Percentiles rank a stretch among this genome's conserved stretches.
Evolutionary conservation across 1,139 yeast species (phyloP).

Genomic region (Magnusiomyces tetraspermus): DNA sequence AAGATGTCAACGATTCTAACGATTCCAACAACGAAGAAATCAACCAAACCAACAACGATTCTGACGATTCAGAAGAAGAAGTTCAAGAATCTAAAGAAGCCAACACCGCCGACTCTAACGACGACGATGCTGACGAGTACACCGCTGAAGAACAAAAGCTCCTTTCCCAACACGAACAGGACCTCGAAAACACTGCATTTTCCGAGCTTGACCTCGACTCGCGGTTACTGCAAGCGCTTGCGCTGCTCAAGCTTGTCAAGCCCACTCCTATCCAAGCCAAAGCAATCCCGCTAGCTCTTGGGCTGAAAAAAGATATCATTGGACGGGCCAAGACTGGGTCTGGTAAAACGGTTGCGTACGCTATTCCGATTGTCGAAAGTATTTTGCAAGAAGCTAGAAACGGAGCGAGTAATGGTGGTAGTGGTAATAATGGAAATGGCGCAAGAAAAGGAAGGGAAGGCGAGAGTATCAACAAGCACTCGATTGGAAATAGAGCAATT

Average conservation of each 20-base stretch:
- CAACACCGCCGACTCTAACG: not conserved
- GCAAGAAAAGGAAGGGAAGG: no score
- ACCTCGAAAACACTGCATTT: slow-evolving; percentile 16
- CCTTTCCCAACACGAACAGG: slow-evolving; percentile 2
- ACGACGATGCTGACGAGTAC: not conserved
- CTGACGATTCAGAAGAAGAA: not conserved
- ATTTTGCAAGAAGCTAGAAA: slow-evolving; percentile 37
- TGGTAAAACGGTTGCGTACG: slow-evolving; percentile 81
- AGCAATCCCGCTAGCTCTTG: slow-evolving; percentile 85
- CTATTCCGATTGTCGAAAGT: slow-evolving; percentile 66
- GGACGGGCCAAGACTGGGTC: slow-evolving; percentile 88
- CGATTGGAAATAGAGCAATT: slow-evolving; percentile 34
- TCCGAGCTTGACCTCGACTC: slow-evolving; percentile 49
- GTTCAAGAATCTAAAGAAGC: not conserved
- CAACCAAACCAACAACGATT: not conserved
- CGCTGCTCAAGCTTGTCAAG: slow-evolving; percentile 61
- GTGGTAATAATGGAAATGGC: slow-evolving; percentile 22
- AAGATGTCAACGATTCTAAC: not conserved
- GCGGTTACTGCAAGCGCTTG: slow-evolving; percentile 70
- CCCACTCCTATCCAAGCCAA: slow-evolving; percentile 88
- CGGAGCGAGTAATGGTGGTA: slow-evolving; percentile 18
- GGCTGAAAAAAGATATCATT: slow-evolving; percentile 75
- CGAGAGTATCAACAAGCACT: slow-evolving; percentile 24
- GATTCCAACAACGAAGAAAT: not conserved
- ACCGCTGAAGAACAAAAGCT: not conserved